These are phyloP conservation scores for Cladosporium sp. DNA, from an alignment of 2,329 filamentous ascomycete genomes.

Conservation along the genomic window DNA sequence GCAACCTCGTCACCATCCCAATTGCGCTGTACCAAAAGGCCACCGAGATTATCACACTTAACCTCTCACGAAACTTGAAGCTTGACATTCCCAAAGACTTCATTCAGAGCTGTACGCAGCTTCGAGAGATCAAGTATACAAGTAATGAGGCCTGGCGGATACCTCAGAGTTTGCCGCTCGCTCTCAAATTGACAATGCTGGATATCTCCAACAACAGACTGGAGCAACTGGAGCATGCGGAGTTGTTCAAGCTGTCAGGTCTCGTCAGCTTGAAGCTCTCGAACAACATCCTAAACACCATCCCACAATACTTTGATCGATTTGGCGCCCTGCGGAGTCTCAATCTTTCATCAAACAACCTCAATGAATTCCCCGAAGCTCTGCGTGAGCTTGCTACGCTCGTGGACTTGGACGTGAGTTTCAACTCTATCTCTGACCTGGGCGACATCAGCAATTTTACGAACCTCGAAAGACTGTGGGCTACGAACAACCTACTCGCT, in stretches of 20 bases:
- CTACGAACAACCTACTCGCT: conserved; percentile 87
- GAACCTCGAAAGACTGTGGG: conserved; percentile 82
- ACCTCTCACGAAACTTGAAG: conserved; percentile 87
- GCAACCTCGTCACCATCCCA: conserved; percentile 90
- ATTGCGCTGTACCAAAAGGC: conserved; percentile 91
- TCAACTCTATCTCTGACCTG: conserved; percentile 80
- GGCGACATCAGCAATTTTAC: conserved; percentile 76
- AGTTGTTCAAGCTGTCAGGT: conserved; percentile 69
- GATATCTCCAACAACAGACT: conserved; percentile 94
- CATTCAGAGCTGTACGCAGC: conserved; percentile 83
- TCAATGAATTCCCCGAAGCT: conserved; percentile 80
- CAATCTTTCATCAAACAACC: conserved; percentile 90
- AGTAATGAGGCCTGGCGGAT: conserved; percentile 88
- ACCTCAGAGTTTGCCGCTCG: conserved; percentile 77
- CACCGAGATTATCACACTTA: conserved; percentile 88
- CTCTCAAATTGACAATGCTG: conserved; percentile 76
- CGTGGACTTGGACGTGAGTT: conserved; percentile 92
- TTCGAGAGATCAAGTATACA: conserved; percentile 93
- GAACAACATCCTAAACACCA: conserved; percentile 78
- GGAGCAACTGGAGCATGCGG: conserved; percentile 80
- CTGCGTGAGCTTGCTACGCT: conserved; percentile 77
- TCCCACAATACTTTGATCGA: conserved; percentile 77
- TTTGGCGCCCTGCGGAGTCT: conserved; percentile 77
- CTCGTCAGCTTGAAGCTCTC: conserved; percentile 87
- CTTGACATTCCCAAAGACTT: conserved; percentile 94